Conservation (phyloP, 140 eudicot genomes). For the Senecio squalidus region DNA sequence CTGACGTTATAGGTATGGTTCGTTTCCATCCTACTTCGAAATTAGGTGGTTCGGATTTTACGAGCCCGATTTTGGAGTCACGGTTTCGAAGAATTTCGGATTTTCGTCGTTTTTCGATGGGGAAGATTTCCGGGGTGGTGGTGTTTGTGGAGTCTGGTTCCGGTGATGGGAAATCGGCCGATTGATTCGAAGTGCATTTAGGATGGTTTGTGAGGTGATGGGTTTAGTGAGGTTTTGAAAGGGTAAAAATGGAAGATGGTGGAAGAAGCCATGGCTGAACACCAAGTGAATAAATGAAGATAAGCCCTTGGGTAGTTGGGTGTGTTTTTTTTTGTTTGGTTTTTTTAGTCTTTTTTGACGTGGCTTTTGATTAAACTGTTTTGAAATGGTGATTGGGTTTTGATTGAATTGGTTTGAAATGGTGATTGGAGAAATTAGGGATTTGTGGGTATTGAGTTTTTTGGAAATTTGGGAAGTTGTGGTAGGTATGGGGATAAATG, state of each 20-base stretch:
- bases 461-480: no score
- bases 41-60: conserved; percentile 70
- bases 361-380: no score
- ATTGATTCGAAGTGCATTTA: conserved; percentile 44
- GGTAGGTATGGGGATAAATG: no score
- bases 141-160: conserved; percentile 40
- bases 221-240: conserved; percentile 20
- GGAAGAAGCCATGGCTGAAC: conserved; percentile 36
- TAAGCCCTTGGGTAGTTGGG: no score
- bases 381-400: no score
- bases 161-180: conserved; percentile 34
- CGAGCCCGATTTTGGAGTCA: conserved; percentile 36
- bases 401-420: no score
- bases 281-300: conserved; percentile 5
- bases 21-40: conserved; percentile 93
- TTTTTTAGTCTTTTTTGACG: no score
- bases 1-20: conserved; percentile 58
- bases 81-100: conserved; percentile 75
- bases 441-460: no score
- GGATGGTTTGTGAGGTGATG: conserved; percentile 15
- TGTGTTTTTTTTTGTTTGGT: no score
- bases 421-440: no score
- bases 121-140: conserved; percentile 55
- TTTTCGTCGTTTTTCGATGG: conserved; percentile 66
- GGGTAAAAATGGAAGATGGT: conserved; percentile 29